Conservation (phyloP, 2,329 filamentous ascomycete species). For the Phialophora verrucosa region DNA sequence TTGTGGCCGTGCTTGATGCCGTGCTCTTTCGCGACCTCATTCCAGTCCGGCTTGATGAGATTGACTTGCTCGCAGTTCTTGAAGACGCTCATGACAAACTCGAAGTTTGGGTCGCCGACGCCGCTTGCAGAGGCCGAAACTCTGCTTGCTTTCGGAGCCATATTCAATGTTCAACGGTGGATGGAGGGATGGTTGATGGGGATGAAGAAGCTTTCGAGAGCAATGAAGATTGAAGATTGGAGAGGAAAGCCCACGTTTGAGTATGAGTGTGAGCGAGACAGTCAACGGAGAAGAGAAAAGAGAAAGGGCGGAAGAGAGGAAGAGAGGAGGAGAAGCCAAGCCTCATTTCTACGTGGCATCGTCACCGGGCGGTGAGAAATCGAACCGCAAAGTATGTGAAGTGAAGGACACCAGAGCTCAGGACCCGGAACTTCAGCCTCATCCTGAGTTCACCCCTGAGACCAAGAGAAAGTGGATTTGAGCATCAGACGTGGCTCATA, state of each 20-base stretch:
- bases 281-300: neutral
- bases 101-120: constrained; percentile 8
- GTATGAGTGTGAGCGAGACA: neutral
- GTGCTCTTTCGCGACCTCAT: constrained; percentile 29
- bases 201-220: neutral
- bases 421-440: neutral
- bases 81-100: constrained; percentile 30
- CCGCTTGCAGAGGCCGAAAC: constrained; percentile 1
- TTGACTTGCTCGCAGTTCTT: constrained; percentile 22
- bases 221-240: neutral
- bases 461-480: neutral
- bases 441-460: neutral
- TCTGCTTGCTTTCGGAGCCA: constrained; percentile 9
- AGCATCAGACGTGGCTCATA: neutral
- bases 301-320: neutral
- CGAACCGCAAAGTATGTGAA: neutral
- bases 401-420: neutral
- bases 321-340: neutral
- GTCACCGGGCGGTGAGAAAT: neutral
- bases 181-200: too few species aligned
- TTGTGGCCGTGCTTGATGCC: constrained; percentile 32
- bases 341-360: neutral
- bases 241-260: neutral
- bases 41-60: constrained; percentile 31
- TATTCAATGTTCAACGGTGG: neutral